A percentile compares a stretch with the other conserved stretches of the same genome.
Conservation (phyloP, 2,329 filamentous ascomycete genomes). For the Aschersonia sp. region DNA sequence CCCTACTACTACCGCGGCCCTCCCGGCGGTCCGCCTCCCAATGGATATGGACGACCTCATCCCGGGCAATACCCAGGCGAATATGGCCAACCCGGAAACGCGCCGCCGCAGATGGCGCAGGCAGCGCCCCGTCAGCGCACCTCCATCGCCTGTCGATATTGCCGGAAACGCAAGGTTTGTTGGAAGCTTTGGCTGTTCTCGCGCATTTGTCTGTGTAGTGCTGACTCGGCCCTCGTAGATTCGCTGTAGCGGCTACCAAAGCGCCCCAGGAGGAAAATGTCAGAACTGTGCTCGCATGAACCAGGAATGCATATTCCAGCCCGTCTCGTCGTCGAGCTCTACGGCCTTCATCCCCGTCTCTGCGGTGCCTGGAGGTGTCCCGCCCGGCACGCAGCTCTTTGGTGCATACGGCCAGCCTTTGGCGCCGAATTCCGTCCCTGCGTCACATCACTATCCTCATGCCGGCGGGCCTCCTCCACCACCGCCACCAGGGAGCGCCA, state of each 20-base stretch:
- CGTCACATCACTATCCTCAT: slow-evolving; percentile 9
- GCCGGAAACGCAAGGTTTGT: slow-evolving; percentile 43
- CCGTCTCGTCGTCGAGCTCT: slow-evolving; percentile 38
- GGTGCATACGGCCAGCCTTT: slow-evolving; percentile 44
- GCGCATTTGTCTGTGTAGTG: neutral
- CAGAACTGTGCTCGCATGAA: slow-evolving; percentile 47
- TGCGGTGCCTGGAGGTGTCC: slow-evolving; percentile 41
- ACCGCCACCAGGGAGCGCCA: slow-evolving; percentile 18
- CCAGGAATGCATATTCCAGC: slow-evolving; percentile 47
- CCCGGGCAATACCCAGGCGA: slow-evolving; percentile 18
- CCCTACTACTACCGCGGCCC: slow-evolving; percentile 19
- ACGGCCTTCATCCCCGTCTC: slow-evolving; percentile 45
- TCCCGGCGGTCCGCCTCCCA: slow-evolving; percentile 15
- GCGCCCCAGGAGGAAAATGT: slow-evolving; percentile 42
- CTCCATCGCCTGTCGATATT: slow-evolving; percentile 45
- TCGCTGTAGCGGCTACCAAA: slow-evolving; percentile 45
- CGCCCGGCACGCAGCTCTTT: slow-evolving; percentile 39
- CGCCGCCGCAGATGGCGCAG: slow-evolving; percentile 25
- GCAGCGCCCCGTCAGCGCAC: slow-evolving; percentile 43
- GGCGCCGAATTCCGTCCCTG: slow-evolving; percentile 16
- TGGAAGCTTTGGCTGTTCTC: too few species aligned
- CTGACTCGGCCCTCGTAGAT: slow-evolving; percentile 24
- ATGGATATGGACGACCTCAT: slow-evolving; percentile 11
- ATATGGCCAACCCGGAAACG: slow-evolving; percentile 18
- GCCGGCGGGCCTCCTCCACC: slow-evolving; percentile 7